Percentiles rank a stretch among this genome's conserved stretches.
Evolutionary conservation across 257 asterid genomes (phyloP).

Genomic region (Leptodermis oblonga): DNA sequence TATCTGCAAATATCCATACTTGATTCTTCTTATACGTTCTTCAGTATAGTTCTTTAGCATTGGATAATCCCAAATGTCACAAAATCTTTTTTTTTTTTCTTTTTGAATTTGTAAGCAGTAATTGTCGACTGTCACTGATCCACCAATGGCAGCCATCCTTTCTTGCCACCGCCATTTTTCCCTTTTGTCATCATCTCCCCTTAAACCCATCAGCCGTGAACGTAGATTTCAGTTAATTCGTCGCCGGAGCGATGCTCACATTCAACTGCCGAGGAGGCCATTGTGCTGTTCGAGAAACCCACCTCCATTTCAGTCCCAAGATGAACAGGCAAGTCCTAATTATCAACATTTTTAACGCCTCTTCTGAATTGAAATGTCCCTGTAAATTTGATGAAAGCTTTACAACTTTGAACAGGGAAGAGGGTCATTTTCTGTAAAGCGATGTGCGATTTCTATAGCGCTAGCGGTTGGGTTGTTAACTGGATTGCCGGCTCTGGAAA

Average conservation of each 20-base stretch:
- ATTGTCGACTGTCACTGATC: conserved; percentile 2
- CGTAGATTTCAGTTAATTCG: conserved; percentile 17
- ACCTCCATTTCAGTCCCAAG: conserved; percentile 24
- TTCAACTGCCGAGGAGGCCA: conserved; percentile 25
- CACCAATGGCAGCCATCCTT: conserved; percentile 43
- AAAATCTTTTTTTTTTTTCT: conserved; percentile 16
- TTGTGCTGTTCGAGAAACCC: conserved; percentile 38
- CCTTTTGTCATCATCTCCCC: conserved; percentile 27
- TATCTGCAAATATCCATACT: conserved; percentile 35
- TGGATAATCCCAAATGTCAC: conserved; percentile 32
- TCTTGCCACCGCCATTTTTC: conserved; percentile 54
- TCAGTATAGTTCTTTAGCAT: background rate
- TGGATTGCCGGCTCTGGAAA: conserved; percentile 50
- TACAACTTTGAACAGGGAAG: conserved; percentile 44
- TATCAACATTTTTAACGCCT: background rate
- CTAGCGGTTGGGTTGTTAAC: conserved; percentile 58
- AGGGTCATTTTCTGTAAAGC: conserved; percentile 41
- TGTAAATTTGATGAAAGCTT: background rate
- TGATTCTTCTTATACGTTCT: background rate
- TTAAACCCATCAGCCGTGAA: conserved; percentile 22
- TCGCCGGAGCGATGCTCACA: conserved; percentile 15
- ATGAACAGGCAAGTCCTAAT: conserved; percentile 48
- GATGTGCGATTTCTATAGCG: conserved; percentile 68
- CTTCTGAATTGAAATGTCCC: background rate
- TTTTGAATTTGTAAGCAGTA: background rate